Evolutionary conservation across 176 grass and related monocot species (phyloP), one percentile per base, ranked within the genome.

Genomic region (Carex pumila): DNA sequence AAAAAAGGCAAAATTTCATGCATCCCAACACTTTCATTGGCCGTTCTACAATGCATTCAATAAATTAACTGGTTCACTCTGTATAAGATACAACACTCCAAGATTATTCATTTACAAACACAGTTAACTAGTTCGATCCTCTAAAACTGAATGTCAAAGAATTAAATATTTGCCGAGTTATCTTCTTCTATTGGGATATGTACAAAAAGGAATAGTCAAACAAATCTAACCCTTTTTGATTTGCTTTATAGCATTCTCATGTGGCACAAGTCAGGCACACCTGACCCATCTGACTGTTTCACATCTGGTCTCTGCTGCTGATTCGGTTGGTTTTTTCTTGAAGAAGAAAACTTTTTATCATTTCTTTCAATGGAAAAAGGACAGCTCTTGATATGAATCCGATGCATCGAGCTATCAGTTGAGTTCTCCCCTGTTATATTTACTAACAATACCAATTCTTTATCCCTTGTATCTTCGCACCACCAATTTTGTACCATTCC

Each of bases 401-500:
- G 87, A 83, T 98, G 92, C 0, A 70, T 85, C 36, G 61, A 89
- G 64, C 78, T 91, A 37, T 91, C 82, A 3, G 92, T 93, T 55
- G 95, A 93, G 22, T 90, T 87, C 55, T 76, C 90, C 47, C 95
- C 92, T 47, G 82, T 89, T 85, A 94, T 71, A 57, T 75, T 93
- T 76, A 94, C 65, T 52, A 19, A 71, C 65, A 98, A 71, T 19
- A 90, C 65, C 32, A 84, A 81, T 72, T 94, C 91, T 72, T 93
- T 91, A 25, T 98, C 91, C 65, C 92, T 89, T 3, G 88, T 94
- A 63, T 94, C 91, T 79, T 94, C 95, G 22, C 89, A 90, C 95
- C 95, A 94, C 90, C 88, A 94, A 52, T 91, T 94, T 63, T 93
- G 95, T 50, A 93, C 90, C 79, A 93, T 89, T 61, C 95, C 95